These are phyloP conservation scores for Hypoxylon lenormandii DNA, from an alignment of 495 filamentous ascomycete genomes.

Conservation along the genomic window DNA sequence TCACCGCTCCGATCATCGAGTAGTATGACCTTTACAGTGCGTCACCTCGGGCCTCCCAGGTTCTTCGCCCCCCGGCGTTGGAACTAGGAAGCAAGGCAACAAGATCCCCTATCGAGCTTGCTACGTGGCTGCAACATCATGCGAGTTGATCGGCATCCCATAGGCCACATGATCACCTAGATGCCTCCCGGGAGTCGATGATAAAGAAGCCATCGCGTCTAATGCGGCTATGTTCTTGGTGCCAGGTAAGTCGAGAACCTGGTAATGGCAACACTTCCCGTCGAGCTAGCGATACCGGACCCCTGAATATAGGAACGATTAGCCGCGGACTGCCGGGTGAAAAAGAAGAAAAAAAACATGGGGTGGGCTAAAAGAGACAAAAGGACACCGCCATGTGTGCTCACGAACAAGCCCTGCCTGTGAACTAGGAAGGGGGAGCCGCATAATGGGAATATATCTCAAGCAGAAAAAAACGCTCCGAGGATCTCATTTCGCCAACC, in stretches of 20 bases:
- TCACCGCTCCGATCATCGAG: not conserved
- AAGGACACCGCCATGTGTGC: not conserved
- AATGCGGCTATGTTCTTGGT: slow-evolving; percentile 11
- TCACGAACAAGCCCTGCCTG: no score
- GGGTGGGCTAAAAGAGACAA: not conserved
- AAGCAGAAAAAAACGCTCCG: slow-evolving; percentile 8
- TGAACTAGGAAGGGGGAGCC: slow-evolving; percentile 5
- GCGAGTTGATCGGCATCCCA: slow-evolving; percentile 7
- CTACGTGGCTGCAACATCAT: slow-evolving; percentile 34
- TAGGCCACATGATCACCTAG: not conserved
- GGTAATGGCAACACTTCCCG: not conserved
- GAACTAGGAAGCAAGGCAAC: not conserved
- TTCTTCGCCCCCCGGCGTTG: not conserved
- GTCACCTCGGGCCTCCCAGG: not conserved
- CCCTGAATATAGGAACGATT: slow-evolving; percentile 15
- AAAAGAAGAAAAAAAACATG: slow-evolving; percentile 7
- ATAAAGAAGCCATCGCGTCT: not conserved
- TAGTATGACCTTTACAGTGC: not conserved
- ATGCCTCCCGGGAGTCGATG: not conserved
- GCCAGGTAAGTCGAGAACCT: not conserved
- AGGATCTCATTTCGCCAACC: slow-evolving; percentile 19
- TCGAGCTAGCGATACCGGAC: slow-evolving; percentile 5
- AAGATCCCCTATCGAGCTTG: not conserved
- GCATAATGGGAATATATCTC: slow-evolving; percentile 16
- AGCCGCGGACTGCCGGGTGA: slow-evolving; percentile 27